A percentile compares a stretch with the other conserved stretches of the same genome.
Conservation (phyloP, 106 monocot genomes). For the Apostasia shenzhenica region DNA sequence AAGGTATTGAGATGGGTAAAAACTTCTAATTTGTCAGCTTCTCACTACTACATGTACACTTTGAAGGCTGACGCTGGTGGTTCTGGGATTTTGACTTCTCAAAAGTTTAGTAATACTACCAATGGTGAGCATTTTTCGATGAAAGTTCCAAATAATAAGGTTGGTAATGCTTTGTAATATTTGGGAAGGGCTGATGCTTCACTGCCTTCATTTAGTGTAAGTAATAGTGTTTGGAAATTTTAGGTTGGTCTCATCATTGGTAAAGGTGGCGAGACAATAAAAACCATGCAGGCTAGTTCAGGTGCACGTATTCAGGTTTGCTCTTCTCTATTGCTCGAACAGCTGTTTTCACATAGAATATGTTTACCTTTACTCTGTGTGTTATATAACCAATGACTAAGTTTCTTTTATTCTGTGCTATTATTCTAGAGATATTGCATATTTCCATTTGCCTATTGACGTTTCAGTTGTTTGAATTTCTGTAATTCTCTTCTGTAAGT, state of each 20-base stretch:
- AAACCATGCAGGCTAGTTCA: conserved; percentile 75
- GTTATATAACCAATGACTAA: no score
- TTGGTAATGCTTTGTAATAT: not conserved
- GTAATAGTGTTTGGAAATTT: not conserved
- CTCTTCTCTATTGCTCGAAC: not conserved
- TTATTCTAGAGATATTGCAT: no score
- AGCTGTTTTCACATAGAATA: no score
- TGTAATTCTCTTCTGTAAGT: no score
- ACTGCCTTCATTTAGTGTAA: not conserved
- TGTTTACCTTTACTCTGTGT: no score
- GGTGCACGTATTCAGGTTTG: conserved; percentile 91
- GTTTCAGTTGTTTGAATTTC: no score
- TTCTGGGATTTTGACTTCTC: conserved; percentile 7
- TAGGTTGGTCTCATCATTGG: conserved; percentile 96
- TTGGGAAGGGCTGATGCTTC: not conserved
- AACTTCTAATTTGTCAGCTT: not conserved
- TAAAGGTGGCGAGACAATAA: conserved; percentile 97
- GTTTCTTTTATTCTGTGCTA: no score
- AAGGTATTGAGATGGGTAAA: no score
- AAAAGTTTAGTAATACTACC: conserved; percentile 5
- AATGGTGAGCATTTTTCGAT: conserved; percentile 13
- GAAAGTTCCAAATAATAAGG: conserved; percentile 28
- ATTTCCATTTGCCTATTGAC: no score
- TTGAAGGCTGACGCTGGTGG: conserved; percentile 17
- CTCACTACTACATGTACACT: not conserved